phyloP scores from a whole-genome alignment of 1,139 yeast genomes.

The Yamadazyma siamensis region DNA sequence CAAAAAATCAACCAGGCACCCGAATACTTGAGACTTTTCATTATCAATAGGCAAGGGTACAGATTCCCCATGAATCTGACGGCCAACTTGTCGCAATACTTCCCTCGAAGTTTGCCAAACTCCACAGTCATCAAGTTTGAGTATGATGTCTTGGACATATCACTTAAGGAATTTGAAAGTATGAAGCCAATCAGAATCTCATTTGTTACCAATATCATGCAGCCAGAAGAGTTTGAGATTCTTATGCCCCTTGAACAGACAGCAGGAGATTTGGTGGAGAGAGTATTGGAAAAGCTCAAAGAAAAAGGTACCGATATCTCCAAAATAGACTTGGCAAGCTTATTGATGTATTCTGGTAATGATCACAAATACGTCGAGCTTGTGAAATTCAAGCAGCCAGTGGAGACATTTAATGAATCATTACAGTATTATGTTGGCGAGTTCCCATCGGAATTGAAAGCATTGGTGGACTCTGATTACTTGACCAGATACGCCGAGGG shows the following conservation, averaged over 20 bases:
- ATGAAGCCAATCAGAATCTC: constrained; percentile 60
- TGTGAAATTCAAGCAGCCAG: constrained; percentile 34
- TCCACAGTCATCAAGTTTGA: constrained; percentile 51
- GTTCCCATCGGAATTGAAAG: constrained; percentile 44
- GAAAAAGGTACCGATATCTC: constrained; percentile 30
- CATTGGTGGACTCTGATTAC: constrained; percentile 37
- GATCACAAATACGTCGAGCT: constrained; percentile 39
- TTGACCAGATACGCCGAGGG: constrained; percentile 24
- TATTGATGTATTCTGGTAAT: constrained; percentile 55
- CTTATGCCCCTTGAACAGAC: constrained; percentile 63
- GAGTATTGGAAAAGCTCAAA: constrained; percentile 54
- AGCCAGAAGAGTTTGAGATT: constrained; percentile 67
- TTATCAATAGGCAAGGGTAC: constrained; percentile 53
- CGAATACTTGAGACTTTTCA: constrained; percentile 60
- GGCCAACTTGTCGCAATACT: constrained; percentile 39
- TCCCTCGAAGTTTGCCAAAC: constrained; percentile 48
- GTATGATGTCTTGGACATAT: constrained; percentile 74
- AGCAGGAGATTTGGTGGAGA: constrained; percentile 52
- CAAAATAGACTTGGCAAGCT: constrained; percentile 45
- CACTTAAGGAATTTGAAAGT: constrained; percentile 73
- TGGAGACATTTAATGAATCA: constrained; percentile 32
- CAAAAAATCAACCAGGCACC: constrained; percentile 52
- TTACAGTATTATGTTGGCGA: constrained; percentile 41
- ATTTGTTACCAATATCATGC: constrained; percentile 63
- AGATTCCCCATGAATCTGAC: constrained; percentile 47